These are phyloP conservation scores for Ogataea trehalophila DNA, from an alignment of 805 yeast genomes.

Conservation along the genomic window DNA sequence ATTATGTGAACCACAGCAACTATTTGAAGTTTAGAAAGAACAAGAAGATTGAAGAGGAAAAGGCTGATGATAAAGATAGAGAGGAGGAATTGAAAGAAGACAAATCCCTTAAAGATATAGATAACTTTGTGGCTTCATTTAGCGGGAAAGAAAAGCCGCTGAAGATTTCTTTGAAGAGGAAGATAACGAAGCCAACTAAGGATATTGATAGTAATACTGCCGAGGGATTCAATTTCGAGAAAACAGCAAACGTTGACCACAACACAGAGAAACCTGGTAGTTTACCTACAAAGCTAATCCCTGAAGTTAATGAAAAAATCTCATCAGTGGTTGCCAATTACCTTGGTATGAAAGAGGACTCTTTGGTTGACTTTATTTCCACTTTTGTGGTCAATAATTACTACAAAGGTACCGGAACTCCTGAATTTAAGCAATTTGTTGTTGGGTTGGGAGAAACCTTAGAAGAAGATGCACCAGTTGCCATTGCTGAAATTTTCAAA, in stretches of 20 bases:
- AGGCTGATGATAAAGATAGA: slow-evolving; percentile 36
- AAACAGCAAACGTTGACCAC: no score
- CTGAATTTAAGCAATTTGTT: slow-evolving; percentile 32
- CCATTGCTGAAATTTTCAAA: slow-evolving; percentile 14
- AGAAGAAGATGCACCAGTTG: slow-evolving; percentile 38
- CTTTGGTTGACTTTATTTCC: slow-evolving; percentile 40
- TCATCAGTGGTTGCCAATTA: slow-evolving; percentile 44
- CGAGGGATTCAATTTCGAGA: no score
- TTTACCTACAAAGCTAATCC: slow-evolving; percentile 15
- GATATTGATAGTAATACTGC: neutral
- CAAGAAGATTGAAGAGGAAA: slow-evolving; percentile 38
- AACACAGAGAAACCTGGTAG: no score
- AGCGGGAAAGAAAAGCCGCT: slow-evolving; percentile 14
- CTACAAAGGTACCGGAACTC: slow-evolving; percentile 22
- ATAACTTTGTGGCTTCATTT: slow-evolving; percentile 16
- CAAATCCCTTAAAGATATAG: slow-evolving; percentile 8
- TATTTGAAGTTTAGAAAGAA: slow-evolving; percentile 37
- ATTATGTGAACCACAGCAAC: slow-evolving; percentile 39
- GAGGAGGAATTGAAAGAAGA: slow-evolving; percentile 30
- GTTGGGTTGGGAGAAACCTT: slow-evolving; percentile 45
- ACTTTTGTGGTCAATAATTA: slow-evolving; percentile 34
- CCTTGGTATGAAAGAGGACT: slow-evolving; percentile 50
- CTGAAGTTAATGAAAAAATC: slow-evolving; percentile 32
- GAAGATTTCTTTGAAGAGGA: slow-evolving; percentile 20
- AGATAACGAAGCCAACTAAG: neutral